Percentiles rank a stretch among this genome's conserved stretches.
phyloP scores from a whole-genome alignment of 1,139 yeast species.

The Meyerozyma carpophila region DNA sequence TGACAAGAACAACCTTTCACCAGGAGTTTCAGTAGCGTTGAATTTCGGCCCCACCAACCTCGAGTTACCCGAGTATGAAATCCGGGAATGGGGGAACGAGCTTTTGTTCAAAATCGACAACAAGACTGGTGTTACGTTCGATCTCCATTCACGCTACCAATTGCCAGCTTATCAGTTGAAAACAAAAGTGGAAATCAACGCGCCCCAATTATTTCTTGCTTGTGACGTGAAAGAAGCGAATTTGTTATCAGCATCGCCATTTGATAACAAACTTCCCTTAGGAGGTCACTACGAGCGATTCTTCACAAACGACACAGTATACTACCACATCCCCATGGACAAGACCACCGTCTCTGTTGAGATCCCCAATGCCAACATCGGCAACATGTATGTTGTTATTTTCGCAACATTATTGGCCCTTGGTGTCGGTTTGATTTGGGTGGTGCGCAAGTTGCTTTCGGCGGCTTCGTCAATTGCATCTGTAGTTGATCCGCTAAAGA shows the following conservation, averaged over 20 bases:
- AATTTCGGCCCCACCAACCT: conserved; percentile 32
- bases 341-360: not conserved
- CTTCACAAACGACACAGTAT: conserved; percentile 39
- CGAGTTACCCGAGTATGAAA: conserved; percentile 39
- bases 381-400: not conserved
- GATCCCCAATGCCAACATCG: not conserved
- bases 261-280: conserved; percentile 22
- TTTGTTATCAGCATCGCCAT: conserved; percentile 31
- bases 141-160: conserved; percentile 10
- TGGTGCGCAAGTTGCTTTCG: not conserved
- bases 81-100: conserved; percentile 40
- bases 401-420: not conserved
- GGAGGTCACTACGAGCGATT: conserved; percentile 35
- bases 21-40: conserved; percentile 17
- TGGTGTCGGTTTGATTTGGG: not conserved
- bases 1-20: conserved; percentile 34
- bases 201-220: not conserved
- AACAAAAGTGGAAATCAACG: not conserved
- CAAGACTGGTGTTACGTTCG: conserved; percentile 5
- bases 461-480: not conserved
- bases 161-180: not conserved
- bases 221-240: conserved; percentile 15
- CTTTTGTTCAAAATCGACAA: conserved; percentile 24
- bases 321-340: conserved; percentile 21
- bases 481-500: not conserved